Percentiles rank a stretch among this genome's conserved stretches.
phyloP scores from a whole-genome alignment of 345 rosid genomes.

The Camelina laxa region DNA sequence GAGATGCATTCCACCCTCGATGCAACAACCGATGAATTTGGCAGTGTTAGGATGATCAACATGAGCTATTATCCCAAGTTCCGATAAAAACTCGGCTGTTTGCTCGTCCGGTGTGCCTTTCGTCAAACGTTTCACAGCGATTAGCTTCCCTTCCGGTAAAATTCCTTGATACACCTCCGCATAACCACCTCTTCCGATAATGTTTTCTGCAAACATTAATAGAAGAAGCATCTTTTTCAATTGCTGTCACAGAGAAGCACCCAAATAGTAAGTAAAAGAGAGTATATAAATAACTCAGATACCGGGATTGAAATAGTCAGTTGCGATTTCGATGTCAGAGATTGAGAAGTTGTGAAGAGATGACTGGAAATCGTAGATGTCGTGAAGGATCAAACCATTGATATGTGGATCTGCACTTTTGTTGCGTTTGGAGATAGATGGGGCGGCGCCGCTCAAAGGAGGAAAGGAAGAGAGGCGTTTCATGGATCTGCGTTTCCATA shows the following conservation, averaged over 20 bases:
- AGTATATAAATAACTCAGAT: neutral
- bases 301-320: conserved; percentile 73
- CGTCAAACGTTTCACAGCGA: conserved; percentile 74
- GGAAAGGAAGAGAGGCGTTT: conserved; percentile 59
- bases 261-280: neutral
- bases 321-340: conserved; percentile 66
- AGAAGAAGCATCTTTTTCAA: neutral
- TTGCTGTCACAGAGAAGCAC: neutral
- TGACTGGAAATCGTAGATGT: conserved; percentile 64
- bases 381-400: conserved; percentile 54
- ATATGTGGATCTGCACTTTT: conserved; percentile 47
- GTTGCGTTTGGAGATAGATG: conserved; percentile 47
- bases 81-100: conserved; percentile 68
- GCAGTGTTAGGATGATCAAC: conserved; percentile 89
- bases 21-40: conserved; percentile 80
- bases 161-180: conserved; percentile 87
- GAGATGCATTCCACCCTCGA: conserved; percentile 86
- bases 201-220: conserved; percentile 56
- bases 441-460: conserved; percentile 45
- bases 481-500: conserved; percentile 65
- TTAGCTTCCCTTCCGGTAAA: conserved; percentile 62
- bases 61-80: conserved; percentile 87
- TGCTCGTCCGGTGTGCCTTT: conserved; percentile 79
- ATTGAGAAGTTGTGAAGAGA: conserved; percentile 61
- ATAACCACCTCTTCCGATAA: conserved; percentile 89